Evolutionary conservation across 2,329 filamentous ascomycete species (phyloP), one percentile per base, ranked within the genome.

Genomic region (Exophiala xenobiotica): DNA sequence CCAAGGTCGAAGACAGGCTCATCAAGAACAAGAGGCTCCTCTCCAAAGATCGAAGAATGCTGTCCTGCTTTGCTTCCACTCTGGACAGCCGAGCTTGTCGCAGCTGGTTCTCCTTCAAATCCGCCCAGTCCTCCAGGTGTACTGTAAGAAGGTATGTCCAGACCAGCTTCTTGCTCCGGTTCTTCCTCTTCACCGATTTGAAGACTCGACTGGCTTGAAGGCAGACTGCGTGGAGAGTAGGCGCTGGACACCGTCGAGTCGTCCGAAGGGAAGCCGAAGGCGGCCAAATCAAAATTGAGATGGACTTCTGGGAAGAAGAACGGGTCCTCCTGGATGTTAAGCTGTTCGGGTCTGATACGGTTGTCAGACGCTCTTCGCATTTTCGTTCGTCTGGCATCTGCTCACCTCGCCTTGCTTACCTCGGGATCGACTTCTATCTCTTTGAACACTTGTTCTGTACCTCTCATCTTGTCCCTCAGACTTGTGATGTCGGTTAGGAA

Each of bases 291-390:
- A 18, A 81, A 65, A 24, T 84, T 75, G 50, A 86, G 74, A 1
- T 78, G 73, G 1, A 83, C 76, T 37, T 86, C 82, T 0, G 86
- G 83, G 7, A 88, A 70, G 65, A 97, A 96, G 35, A 81, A 78
- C 0, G 90, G 90, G 63, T 97, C 92, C 63, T 97, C 89, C 47
- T 81, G 75, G 1, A 97, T 75, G 2, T 90, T 74, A 49, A 96
- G 83, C 60, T 91, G 85, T 19, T 87, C 82, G 4, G 81, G 83
- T 61, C 89, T 96, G 59, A 24, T 27, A 6, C 24, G 12, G 19
- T 24, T 38, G 14, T n/a, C n/a, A n/a, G n/a, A n/a, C n/a, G n/a
- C 18, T 33, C 7, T 19, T 19, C 3, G 4, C 9, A 20, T 26
- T 18, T 26, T n/a, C 41, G 8, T 3, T 4, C 4, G 14, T 27